Evolutionary conservation across 176 grass and related monocot genomes (phyloP).

Genomic region (Carex cristatella): DNA sequence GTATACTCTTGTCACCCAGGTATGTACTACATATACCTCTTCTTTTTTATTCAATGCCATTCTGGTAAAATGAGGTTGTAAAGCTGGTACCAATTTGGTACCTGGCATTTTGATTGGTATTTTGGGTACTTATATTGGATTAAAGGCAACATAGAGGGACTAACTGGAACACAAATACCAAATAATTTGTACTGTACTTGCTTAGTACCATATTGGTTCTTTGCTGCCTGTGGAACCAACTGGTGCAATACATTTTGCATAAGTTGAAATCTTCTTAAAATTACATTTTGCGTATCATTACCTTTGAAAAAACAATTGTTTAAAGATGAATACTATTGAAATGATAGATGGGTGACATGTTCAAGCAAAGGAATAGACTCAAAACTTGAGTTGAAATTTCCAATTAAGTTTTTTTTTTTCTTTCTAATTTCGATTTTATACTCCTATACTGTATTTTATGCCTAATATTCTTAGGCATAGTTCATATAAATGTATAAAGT

Average conservation of each 20-base stretch:
- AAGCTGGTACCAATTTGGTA: not conserved
- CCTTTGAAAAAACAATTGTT: not conserved
- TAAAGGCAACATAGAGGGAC: not conserved
- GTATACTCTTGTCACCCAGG: conserved; percentile 67
- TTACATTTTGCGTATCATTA: not conserved
- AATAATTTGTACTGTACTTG: not conserved
- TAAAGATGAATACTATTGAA: too few species aligned
- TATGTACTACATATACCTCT: too few species aligned
- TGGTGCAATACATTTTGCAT: not conserved
- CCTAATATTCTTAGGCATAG: too few species aligned
- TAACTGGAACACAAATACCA: not conserved
- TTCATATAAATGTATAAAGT: too few species aligned
- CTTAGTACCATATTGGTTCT: not conserved
- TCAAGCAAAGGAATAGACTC: too few species aligned
- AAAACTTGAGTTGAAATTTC: too few species aligned
- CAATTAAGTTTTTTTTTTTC: too few species aligned
- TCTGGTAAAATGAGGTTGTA: not conserved
- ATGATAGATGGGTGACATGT: too few species aligned
- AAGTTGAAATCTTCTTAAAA: not conserved
- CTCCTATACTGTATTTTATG: too few species aligned
- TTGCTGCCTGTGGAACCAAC: not conserved
- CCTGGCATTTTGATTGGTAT: not conserved
- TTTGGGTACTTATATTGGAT: not conserved
- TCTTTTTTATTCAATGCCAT: not conserved
- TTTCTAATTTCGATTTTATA: too few species aligned